phyloP scores from a whole-genome alignment of 73 alveolate species.

The Tetrahymena malaccensis region DNA sequence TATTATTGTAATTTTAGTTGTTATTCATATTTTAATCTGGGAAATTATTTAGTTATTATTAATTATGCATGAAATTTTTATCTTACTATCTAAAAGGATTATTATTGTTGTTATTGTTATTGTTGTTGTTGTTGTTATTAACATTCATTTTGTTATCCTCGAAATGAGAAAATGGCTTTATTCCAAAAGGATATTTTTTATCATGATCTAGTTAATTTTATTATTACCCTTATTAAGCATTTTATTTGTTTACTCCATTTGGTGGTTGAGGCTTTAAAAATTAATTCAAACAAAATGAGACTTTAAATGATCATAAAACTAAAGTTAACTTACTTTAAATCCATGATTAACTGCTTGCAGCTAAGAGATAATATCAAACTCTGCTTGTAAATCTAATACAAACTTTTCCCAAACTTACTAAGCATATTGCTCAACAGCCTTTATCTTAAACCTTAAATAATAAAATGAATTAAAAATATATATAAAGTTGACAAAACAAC shows the following conservation, averaged over 20 bases:
- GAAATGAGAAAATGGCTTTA: not conserved
- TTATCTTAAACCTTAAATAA: not conserved
- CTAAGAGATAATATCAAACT: not conserved
- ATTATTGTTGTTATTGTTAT: not conserved
- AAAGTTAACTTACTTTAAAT: not conserved
- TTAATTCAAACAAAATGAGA: not conserved
- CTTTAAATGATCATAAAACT: not conserved
- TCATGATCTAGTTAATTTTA: not conserved
- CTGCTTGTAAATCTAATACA: conserved; percentile 20
- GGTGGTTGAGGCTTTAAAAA: not conserved
- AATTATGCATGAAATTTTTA: not conserved
- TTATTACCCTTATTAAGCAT: not conserved
- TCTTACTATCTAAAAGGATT: conserved; percentile 1
- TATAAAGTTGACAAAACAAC: no score
- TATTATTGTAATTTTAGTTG: not conserved
- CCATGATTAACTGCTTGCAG: not conserved
- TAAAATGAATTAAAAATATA: no score
- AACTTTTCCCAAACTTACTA: conserved; percentile 11
- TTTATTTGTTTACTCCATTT: not conserved
- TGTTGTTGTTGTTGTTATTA: not conserved
- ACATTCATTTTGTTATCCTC: conserved; percentile 4
- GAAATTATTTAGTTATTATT: not conserved
- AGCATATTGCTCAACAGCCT: not conserved
- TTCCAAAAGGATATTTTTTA: not conserved
- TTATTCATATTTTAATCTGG: not conserved